Evolutionary conservation across 768 basidiomycete species (phyloP).

Genomic region (Podaxis pistillaris): DNA sequence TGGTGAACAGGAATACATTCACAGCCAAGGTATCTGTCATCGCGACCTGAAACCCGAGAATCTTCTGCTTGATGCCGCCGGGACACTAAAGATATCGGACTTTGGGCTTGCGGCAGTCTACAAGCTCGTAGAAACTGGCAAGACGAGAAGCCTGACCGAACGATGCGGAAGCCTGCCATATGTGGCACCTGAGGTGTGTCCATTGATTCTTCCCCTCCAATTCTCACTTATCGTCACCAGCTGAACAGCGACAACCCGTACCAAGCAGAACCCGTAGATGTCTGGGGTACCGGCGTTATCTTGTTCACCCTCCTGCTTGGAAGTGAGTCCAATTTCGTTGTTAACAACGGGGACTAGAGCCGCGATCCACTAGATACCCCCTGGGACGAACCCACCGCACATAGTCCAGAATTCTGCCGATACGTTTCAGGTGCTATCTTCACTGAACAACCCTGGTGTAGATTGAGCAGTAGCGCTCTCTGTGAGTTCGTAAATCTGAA

Average conservation of each 20-base stretch:
- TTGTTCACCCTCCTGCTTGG: conserved; percentile 88
- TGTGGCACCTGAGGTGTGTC: conserved; percentile 84
- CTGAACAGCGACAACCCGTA: conserved; percentile 68
- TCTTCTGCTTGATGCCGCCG: conserved; percentile 78
- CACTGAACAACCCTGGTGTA: conserved; percentile 75
- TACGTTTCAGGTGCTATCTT: conserved; percentile 77
- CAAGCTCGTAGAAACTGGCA: conserved; percentile 77
- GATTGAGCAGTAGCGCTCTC: conserved; percentile 53
- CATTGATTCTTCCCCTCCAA: neutral
- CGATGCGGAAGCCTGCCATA: conserved; percentile 93
- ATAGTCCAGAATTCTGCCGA: conserved; percentile 76
- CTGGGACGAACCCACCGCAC: conserved; percentile 89
- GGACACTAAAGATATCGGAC: conserved; percentile 90
- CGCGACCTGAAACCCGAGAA: conserved; percentile 98
- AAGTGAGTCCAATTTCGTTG: conserved; percentile 54
- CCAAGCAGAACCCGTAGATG: conserved; percentile 89
- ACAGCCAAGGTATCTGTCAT: conserved; percentile 88
- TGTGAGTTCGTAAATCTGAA: conserved; percentile 43
- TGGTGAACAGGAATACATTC: conserved; percentile 68
- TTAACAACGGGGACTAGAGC: neutral
- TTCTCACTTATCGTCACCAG: conserved; percentile 34
- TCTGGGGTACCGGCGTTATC: conserved; percentile 96
- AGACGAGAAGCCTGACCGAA: conserved; percentile 73
- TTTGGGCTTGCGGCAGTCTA: conserved; percentile 94
- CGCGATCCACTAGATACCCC: conserved; percentile 66